Evolutionary conservation across 345 rosid genomes (phyloP).

Genomic region (Fremontodendron californicum): DNA sequence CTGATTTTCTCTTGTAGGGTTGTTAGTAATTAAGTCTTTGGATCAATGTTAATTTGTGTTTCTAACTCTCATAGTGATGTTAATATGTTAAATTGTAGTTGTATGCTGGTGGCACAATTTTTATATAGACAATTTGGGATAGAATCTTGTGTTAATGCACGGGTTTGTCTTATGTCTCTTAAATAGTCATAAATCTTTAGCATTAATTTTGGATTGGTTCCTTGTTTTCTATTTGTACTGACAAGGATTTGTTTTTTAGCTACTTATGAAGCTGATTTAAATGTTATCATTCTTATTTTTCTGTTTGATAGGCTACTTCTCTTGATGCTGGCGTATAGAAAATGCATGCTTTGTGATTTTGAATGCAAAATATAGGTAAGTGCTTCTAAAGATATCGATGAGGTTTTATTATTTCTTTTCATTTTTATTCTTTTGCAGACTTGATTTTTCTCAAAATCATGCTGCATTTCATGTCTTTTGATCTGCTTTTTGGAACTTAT

Average conservation of each 20-base stretch:
- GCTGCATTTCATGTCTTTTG: constrained; percentile 1
- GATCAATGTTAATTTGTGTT: too few relatives aligned
- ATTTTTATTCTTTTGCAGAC: neutral
- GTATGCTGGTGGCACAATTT: constrained; percentile 58
- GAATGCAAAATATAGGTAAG: constrained; percentile 72
- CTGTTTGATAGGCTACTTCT: constrained; percentile 48
- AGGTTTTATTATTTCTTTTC: neutral
- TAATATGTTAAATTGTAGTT: constrained; percentile 4
- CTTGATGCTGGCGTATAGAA: constrained; percentile 58
- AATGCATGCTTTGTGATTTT: constrained; percentile 90
- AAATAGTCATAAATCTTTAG: neutral
- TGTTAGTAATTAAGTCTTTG: neutral
- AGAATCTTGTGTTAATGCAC: constrained; percentile 58
- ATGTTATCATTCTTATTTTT: neutral
- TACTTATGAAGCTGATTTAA: neutral
- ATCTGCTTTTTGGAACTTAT: neutral
- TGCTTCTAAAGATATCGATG: neutral
- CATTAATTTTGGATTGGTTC: neutral
- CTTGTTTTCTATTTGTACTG: neutral
- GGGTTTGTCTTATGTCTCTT: constrained; percentile 46
- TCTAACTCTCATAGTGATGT: neutral
- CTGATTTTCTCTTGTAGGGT: neutral
- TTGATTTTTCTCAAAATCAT: neutral
- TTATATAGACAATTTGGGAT: constrained; percentile 57
- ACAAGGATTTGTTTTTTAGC: neutral